Conservation (phyloP, 805 yeast species). For the Metschnikowia orientalis region DNA sequence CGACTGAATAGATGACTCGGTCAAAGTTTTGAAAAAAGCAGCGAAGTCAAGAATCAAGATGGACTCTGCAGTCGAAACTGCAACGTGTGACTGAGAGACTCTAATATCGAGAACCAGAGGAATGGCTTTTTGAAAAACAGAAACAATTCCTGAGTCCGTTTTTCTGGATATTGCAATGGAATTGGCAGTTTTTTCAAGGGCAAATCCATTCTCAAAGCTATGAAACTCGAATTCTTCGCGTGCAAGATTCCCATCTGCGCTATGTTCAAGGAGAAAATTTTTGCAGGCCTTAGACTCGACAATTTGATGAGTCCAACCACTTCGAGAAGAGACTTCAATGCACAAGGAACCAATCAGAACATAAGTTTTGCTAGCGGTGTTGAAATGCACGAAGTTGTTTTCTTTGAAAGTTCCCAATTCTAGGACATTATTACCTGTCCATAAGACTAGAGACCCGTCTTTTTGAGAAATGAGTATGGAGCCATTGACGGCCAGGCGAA, state of each 20-base stretch:
- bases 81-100: slow-evolving; percentile 3
- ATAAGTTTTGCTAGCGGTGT: slow-evolving; percentile 1
- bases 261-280: neutral
- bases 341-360: slow-evolving; percentile 6
- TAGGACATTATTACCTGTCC: slow-evolving; percentile 6
- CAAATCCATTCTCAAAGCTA: neutral
- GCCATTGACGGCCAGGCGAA: neutral
- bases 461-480: slow-evolving; percentile 1
- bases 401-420: slow-evolving; percentile 7
- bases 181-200: slow-evolving; percentile 1
- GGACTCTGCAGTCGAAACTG: slow-evolving; percentile 6
- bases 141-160: neutral
- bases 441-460: slow-evolving; percentile 7
- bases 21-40: slow-evolving; percentile 2
- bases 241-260: too few species aligned
- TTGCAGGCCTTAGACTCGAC: slow-evolving; percentile 1
- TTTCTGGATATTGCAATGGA: slow-evolving; percentile 5
- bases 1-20: neutral
- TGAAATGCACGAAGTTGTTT: slow-evolving; percentile 4
- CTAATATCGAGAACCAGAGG: slow-evolving; percentile 5
- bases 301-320: neutral
- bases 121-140: slow-evolving; percentile 5
- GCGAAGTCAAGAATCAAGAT: slow-evolving; percentile 7
- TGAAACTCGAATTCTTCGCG: neutral
- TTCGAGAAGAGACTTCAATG: neutral